Percentiles rank a stretch among this genome's conserved stretches.
These are phyloP conservation scores for Taxillus chinensis DNA, from an alignment of 164 flowering plant species.

Conservation along the genomic window DNA sequence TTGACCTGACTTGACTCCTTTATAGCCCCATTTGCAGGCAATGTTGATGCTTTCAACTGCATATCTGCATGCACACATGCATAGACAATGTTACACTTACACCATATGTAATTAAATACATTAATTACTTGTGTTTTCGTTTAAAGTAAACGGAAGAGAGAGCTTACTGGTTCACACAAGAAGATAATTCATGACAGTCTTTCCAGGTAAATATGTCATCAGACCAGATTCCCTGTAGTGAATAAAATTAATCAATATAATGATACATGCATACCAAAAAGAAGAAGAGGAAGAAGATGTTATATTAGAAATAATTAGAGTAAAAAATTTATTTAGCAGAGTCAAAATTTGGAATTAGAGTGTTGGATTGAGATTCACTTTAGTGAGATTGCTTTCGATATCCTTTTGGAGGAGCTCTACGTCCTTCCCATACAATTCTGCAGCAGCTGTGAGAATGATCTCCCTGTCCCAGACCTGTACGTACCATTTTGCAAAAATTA, in stretches of 20 bases:
- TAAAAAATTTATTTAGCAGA: too few species aligned
- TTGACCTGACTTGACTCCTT: conserved; percentile 48
- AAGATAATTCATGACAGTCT: conserved; percentile 47
- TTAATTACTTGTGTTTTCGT: too few species aligned
- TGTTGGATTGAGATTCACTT: conserved; percentile 26
- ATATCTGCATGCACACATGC: conserved; percentile 34
- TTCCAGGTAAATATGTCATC: conserved; percentile 40
- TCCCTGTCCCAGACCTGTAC: conserved; percentile 99
- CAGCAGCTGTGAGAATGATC: conserved; percentile 61
- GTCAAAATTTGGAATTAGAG: too few species aligned
- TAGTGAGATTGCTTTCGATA: conserved; percentile 54
- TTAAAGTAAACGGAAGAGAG: background rate
- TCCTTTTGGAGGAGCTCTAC: conserved; percentile 53
- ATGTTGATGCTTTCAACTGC: conserved; percentile 77
- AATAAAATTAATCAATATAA: background rate
- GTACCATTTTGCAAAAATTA: background rate
- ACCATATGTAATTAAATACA: too few species aligned
- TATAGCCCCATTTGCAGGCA: conserved; percentile 95
- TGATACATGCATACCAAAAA: conserved; percentile 20
- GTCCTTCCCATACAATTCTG: conserved; percentile 61
- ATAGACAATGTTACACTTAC: background rate
- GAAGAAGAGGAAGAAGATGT: too few species aligned
- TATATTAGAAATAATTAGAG: too few species aligned
- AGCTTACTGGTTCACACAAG: conserved; percentile 59
- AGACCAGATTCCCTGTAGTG: conserved; percentile 14